A percentile compares a stretch with the other conserved stretches of the same genome.
Conservation (phyloP, 2,329 filamentous ascomycete species). For the Metarhizium guizhouense region DNA sequence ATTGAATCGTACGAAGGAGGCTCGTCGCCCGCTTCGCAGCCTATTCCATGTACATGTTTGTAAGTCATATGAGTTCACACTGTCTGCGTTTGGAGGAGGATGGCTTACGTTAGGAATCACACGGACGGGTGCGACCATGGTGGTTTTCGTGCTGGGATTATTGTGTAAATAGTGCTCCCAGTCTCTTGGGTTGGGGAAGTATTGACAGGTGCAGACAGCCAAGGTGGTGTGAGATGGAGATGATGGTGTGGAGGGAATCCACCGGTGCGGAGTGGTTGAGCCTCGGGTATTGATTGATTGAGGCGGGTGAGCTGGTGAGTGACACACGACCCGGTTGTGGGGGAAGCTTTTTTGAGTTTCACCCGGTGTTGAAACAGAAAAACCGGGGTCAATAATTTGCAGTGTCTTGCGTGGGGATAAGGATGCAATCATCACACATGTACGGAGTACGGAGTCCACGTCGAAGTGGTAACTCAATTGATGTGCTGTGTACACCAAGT, state of each 20-base stretch:
- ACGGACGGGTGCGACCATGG: constrained; percentile 22
- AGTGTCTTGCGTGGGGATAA: too few relatives aligned
- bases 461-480: too few relatives aligned
- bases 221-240: background rate
- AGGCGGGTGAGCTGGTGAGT: background rate
- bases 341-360: too few relatives aligned
- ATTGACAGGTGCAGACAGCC: background rate
- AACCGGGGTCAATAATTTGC: too few relatives aligned
- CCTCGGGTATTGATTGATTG: too few relatives aligned
- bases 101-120: constrained; percentile 24
- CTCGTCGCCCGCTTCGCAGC: constrained; percentile 57
- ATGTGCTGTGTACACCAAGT: too few relatives aligned
- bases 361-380: too few relatives aligned
- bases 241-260: background rate
- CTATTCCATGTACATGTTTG: constrained; percentile 21
- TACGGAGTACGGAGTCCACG: too few relatives aligned
- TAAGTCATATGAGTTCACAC: background rate
- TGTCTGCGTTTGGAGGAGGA: background rate
- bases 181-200: background rate
- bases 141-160: background rate
- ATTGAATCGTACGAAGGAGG: constrained; percentile 83
- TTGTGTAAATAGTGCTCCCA: too few relatives aligned
- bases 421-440: too few relatives aligned
- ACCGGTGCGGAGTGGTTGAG: too few relatives aligned
- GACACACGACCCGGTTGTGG: background rate